Percentiles rank a stretch among this genome's conserved stretches.
phyloP scores from a whole-genome alignment of 139 green algal species.

The Auxenochlorella protothecoides region DNA sequence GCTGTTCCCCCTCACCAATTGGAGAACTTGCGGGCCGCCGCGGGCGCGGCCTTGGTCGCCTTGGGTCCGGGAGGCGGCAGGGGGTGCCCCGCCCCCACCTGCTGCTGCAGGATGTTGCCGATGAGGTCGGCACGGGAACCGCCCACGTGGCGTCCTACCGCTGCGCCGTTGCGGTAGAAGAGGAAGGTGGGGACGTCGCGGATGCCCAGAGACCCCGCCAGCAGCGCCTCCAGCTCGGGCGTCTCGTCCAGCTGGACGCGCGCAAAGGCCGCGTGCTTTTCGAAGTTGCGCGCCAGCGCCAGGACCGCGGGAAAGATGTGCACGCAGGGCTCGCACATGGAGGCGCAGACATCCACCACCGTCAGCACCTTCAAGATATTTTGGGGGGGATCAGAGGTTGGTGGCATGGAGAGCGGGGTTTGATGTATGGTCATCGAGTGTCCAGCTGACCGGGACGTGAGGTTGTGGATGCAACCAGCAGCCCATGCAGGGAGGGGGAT shows the following conservation, averaged over 20 bases:
- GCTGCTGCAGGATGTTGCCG: slow-evolving; percentile 59
- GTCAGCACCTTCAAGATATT: slow-evolving; percentile 20
- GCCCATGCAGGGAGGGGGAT: too few relatives aligned
- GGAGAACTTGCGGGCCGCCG: too few relatives aligned
- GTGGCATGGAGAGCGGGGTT: too few relatives aligned
- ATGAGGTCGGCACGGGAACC: slow-evolving; percentile 69
- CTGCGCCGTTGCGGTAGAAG: slow-evolving; percentile 60
- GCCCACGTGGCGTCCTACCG: slow-evolving; percentile 63
- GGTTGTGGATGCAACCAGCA: too few relatives aligned
- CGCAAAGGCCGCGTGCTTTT: slow-evolving; percentile 40
- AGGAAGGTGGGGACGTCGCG: slow-evolving; percentile 73
- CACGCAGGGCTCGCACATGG: slow-evolving; percentile 31
- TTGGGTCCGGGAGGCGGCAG: slow-evolving; percentile 13
- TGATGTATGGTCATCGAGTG: too few relatives aligned
- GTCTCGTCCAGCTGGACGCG: slow-evolving; percentile 39
- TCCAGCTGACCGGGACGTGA: too few relatives aligned
- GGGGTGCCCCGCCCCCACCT: slow-evolving; percentile 28
- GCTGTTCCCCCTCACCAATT: too few relatives aligned
- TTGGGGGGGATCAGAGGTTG: too few relatives aligned
- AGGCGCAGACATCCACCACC: slow-evolving; percentile 30
- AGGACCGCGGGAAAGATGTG: slow-evolving; percentile 71
- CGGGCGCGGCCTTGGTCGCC: too few relatives aligned
- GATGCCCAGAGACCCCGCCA: slow-evolving; percentile 5
- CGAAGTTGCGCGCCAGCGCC: slow-evolving; percentile 55
- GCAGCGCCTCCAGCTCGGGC: slow-evolving; percentile 18